Conservation (phyloP, 108 stramenopile genomes). For the Conticribra guillardii region DNA sequence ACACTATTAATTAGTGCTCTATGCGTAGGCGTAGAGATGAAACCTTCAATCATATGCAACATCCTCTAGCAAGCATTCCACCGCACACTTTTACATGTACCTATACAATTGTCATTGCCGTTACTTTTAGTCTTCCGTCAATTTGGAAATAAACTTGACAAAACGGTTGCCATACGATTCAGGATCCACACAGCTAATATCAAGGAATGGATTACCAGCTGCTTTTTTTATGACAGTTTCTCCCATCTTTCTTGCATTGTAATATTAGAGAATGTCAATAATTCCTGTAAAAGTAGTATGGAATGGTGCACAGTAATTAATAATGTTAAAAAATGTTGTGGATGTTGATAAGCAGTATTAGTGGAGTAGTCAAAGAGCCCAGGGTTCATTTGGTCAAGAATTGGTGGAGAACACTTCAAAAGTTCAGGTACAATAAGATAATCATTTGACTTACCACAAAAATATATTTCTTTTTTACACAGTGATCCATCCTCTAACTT, state of each 20-base stretch:
- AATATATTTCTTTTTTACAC: constrained; percentile 32
- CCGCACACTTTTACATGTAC: too few species aligned
- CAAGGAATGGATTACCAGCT: constrained; percentile 28
- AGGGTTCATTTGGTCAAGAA: not conserved
- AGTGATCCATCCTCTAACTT: constrained; percentile 20
- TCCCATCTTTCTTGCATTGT: constrained; percentile 73
- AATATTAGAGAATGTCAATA: constrained; percentile 87
- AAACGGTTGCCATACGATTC: constrained; percentile 61
- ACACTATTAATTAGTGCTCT: too few species aligned
- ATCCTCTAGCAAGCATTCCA: too few species aligned
- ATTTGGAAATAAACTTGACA: constrained; percentile 51
- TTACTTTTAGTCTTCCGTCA: constrained; percentile 32
- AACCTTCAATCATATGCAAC: too few species aligned
- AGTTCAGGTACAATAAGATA: not conserved
- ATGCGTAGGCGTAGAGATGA: too few species aligned
- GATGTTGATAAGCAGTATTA: not conserved
- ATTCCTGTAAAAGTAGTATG: constrained; percentile 66
- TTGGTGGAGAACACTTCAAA: not conserved
- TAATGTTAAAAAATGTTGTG: not conserved
- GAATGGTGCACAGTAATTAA: constrained; percentile 8
- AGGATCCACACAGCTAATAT: constrained; percentile 64
- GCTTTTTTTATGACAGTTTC: constrained; percentile 66
- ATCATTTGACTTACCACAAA: constrained; percentile 27
- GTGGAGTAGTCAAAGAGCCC: not conserved
- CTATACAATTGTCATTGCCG: too few species aligned